These are phyloP conservation scores for Xylaria sp. DNA, from an alignment of 2,329 filamentous ascomycete species.

Conservation along the genomic window DNA sequence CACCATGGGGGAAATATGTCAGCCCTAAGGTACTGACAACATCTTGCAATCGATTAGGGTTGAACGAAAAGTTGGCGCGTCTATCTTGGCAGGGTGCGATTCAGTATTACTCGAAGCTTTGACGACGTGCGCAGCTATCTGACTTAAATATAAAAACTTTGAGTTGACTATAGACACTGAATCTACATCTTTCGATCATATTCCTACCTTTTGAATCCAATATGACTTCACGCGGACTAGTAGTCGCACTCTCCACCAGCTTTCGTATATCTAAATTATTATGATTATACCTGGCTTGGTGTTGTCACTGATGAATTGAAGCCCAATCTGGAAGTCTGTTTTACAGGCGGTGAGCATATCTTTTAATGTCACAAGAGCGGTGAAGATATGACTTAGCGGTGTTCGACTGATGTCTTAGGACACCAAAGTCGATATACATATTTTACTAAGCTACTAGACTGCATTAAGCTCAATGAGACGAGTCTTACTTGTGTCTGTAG, in stretches of 20 bases:
- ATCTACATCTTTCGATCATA: not conserved
- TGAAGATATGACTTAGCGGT: conserved; percentile 6
- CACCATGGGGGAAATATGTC: not conserved
- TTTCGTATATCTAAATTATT: not conserved
- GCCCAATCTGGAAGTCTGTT: not conserved
- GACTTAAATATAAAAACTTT: not conserved
- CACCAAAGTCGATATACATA: not conserved
- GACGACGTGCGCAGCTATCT: not conserved
- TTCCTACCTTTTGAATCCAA: not conserved
- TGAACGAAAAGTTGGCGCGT: not conserved
- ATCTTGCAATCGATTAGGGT: conserved; percentile 1
- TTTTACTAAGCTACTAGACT: not conserved
- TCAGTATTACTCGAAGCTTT: not conserved
- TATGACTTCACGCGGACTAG: not conserved
- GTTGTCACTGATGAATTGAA: not conserved
- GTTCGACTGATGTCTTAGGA: conserved; percentile 9
- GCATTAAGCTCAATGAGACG: not conserved
- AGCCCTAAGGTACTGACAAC: not conserved
- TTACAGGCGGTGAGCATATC: conserved; percentile 5
- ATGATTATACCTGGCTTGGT: not conserved
- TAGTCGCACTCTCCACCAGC: not conserved
- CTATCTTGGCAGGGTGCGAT: not conserved
- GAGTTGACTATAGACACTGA: not conserved
- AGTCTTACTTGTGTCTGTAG: not conserved
- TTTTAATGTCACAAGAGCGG: not conserved